phyloP scores from a whole-genome alignment of 805 yeast genomes.

The Lachancea nothofagi region DNA sequence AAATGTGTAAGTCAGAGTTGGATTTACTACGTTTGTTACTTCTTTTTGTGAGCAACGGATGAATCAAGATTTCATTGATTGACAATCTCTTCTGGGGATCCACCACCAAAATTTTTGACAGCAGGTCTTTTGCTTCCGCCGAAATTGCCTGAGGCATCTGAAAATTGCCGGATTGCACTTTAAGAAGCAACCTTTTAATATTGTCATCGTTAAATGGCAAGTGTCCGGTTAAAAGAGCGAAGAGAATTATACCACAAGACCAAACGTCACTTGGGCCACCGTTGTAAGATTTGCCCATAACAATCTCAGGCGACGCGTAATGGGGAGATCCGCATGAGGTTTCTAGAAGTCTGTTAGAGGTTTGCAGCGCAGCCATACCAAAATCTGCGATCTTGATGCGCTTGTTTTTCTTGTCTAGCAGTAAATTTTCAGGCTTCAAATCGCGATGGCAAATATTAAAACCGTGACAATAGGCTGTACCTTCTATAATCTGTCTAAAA shows the following conservation, averaged over 20 bases:
- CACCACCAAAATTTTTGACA: conserved; percentile 58
- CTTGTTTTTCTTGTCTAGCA: conserved; percentile 55
- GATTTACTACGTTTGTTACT: conserved; percentile 27
- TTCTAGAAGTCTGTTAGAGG: conserved; percentile 61
- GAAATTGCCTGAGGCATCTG: conserved; percentile 65
- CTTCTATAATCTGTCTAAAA: conserved; percentile 71
- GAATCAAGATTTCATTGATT: conserved; percentile 61
- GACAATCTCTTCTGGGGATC: conserved; percentile 68
- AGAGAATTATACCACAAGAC: conserved; percentile 82
- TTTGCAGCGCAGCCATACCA: conserved; percentile 85
- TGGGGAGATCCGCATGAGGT: conserved; percentile 87
- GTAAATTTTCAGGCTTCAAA: conserved; percentile 72
- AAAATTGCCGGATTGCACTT: conserved; percentile 71
- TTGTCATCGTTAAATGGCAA: conserved; percentile 81
- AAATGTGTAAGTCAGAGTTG: conserved; percentile 24
- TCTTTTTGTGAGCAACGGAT: conserved; percentile 76
- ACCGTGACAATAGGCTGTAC: conserved; percentile 76
- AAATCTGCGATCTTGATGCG: conserved; percentile 79
- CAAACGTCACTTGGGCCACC: conserved; percentile 84
- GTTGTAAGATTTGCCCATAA: conserved; percentile 69
- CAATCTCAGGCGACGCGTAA: conserved; percentile 85
- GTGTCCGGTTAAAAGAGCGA: conserved; percentile 74
- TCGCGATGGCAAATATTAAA: conserved; percentile 79
- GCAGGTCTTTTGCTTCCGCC: conserved; percentile 60
- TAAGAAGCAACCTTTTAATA: conserved; percentile 60